Evolutionary conservation across 371 early-diverging fungal genomes (phyloP).

Genomic region (Syncephalis fuscata): DNA sequence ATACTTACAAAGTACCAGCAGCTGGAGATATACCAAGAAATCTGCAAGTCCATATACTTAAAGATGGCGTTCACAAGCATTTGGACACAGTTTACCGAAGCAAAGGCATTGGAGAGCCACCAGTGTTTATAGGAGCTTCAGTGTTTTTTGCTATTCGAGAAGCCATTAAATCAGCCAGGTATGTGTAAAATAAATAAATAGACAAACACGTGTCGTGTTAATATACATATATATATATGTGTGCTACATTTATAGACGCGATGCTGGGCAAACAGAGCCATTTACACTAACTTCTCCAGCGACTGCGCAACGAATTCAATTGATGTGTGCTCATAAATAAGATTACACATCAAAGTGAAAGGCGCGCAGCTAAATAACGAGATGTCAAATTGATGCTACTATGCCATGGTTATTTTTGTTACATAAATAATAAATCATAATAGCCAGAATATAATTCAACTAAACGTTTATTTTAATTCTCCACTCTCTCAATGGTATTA

Average conservation of each 20-base stretch:
- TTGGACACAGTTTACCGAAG: constrained; percentile 54
- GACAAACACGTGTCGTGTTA: not conserved
- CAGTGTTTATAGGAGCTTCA: constrained; percentile 52
- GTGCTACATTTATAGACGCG: not conserved
- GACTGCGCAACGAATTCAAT: not conserved
- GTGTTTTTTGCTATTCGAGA: constrained; percentile 58
- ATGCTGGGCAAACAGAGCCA: not conserved
- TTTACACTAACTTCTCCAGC: not conserved
- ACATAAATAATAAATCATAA: too few species aligned
- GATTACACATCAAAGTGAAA: not conserved
- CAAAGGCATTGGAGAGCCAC: constrained; percentile 75
- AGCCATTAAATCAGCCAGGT: constrained; percentile 38
- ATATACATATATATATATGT: not conserved
- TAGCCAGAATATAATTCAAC: too few species aligned
- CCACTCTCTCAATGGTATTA: too few species aligned
- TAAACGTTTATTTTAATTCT: too few species aligned
- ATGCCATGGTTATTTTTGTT: too few species aligned
- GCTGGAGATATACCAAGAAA: constrained; percentile 55
- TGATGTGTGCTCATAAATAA: not conserved
- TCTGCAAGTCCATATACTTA: constrained; percentile 42
- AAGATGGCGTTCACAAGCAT: constrained; percentile 28
- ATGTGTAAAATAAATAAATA: not conserved
- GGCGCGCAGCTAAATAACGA: not conserved
- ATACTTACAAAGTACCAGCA: constrained; percentile 65
- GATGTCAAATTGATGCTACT: too few species aligned